Evolutionary conservation across 2,329 filamentous ascomycete genomes (phyloP), one percentile per base, ranked within the genome.

Genomic region (Alternaria solani): DNA sequence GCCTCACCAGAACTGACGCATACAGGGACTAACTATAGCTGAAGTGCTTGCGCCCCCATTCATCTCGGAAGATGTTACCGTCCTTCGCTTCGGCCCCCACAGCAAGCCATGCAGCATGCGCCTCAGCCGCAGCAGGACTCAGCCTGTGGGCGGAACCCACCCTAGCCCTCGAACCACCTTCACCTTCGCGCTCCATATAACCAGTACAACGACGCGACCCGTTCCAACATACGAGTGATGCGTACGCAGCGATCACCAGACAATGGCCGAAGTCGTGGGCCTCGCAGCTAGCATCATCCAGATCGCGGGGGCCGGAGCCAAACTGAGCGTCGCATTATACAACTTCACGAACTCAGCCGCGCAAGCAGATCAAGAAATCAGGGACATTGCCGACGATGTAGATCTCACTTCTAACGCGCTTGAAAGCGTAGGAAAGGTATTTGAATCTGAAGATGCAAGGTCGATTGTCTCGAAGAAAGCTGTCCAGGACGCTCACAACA

Each of bases 261-360:
- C 32, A 5, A 75, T 75, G 70, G 69, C 70, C 16, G 71, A 72
- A 57, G 43, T 69, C 46, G 28, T 70, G 5, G 69, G 70, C 16
- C 61, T 74, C 16, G 65, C 66, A 20, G 68, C 68, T 18, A 71
- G 68, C 55, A 69, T 75, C 55, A 52, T 71, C 20, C 69, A 71
- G 28, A 67, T 73, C 18, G 70, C 71, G 25, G 67, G 60, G 18
- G 62, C 65, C 4, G 72, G 72, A 20, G 57, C 63, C 5, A 67
- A 69, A 49, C 49, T 76, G 14, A 73, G 69, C 11, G 66, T 66
- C 18, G 60, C 62, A 5, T 46, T 76, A 32, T 71, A 71, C 61
- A 61, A 69, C 43, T 70, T 59, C 57, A 67, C 64, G 28, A 60
- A 48, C 32, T 64, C 66, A 9, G 69, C 67, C 11, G 49, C 59